Base-by-base conservation (phyloP, 2,329 filamentous ascomycete genomes). In the Scytalidium sp. region DNA sequence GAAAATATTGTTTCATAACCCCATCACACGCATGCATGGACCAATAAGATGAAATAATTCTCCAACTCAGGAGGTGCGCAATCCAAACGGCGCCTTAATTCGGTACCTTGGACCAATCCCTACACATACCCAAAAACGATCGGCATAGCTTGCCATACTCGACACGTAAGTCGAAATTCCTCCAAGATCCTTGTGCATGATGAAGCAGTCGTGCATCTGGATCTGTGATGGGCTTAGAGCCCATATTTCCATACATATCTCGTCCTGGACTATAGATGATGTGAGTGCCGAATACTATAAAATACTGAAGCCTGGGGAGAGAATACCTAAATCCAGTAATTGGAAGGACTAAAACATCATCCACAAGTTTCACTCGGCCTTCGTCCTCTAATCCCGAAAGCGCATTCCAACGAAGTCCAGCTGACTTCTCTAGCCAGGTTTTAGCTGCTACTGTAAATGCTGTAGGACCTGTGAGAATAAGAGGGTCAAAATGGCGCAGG, bases 241-340 rank as follows among this genome's bases (percentile, higher is more conserved):
- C 64, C 64, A 67, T 67, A 27, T 65, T 66, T 2, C 58, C 56
- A 25, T 63, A 62, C 7, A 25, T 44, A 7, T 61, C 56, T 11
- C 64, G 57, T n/a, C 63, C 64, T 1, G 59, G 60, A 21, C 58
- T 63, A 32, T n/a, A 19, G 7, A 17, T 3, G 7, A 29, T 3
- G 15, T 46, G 32, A 45, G 43, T 19, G 20, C 13, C 7, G 8
- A 13, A 29, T 29, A 13, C 25, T 13, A 29, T 29, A 29, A 29
- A 13, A 29, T 8, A 29, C 13, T 8, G 13, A 2, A 13, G n/a
- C 10, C 44, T 44, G 17, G 19, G 19, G 29, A 15, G 7, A 13
- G 41, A 51, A 32, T 57, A 66, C 63, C 63, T 66, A 43, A 67
- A 67, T 3, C 61, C 64, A 1, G 65, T 67, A 39, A 67, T 67